Percentiles rank a stretch among this genome's conserved stretches.
Conservation (phyloP, 495 filamentous ascomycete species). For the Terfezia boudieri region DNA sequence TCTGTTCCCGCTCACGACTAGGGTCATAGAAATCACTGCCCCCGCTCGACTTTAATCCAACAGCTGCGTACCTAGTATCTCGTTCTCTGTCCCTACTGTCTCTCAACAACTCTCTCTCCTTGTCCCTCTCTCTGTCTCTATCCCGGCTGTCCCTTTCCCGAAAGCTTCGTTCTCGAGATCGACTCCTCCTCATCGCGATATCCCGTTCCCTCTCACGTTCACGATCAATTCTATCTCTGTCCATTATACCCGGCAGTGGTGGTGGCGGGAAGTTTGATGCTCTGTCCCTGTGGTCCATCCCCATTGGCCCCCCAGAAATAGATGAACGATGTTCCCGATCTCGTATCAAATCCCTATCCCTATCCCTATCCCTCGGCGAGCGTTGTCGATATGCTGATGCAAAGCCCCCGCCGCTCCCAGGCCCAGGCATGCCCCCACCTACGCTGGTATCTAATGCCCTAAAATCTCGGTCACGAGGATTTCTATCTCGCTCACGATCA, state of each 20-base stretch:
- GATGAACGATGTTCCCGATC: background rate
- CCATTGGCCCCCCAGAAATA: background rate
- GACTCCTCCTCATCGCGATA: background rate
- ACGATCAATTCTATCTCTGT: conserved; percentile 3
- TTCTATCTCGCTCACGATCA: conserved; percentile 6
- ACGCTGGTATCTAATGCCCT: conserved; percentile 8
- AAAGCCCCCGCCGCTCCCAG: background rate
- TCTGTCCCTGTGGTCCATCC: background rate
- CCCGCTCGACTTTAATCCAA: background rate
- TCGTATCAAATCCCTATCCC: background rate
- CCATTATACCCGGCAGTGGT: background rate
- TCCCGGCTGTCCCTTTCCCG: background rate
- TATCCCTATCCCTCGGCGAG: background rate
- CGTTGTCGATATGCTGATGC: background rate
- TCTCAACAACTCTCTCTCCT: background rate
- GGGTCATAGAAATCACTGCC: conserved; percentile 6
- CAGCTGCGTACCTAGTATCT: background rate
- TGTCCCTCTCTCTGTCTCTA: conserved; percentile 2
- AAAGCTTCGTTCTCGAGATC: background rate
- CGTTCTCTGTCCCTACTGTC: background rate
- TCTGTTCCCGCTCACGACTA: conserved; percentile 14
- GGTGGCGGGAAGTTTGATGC: background rate
- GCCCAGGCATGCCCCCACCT: background rate
- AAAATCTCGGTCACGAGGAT: conserved; percentile 10
- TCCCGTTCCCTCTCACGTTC: conserved; percentile 7